Conservation (phyloP, 2,329 filamentous ascomycete species). For the Pochonia chlamydosporia region DNA sequence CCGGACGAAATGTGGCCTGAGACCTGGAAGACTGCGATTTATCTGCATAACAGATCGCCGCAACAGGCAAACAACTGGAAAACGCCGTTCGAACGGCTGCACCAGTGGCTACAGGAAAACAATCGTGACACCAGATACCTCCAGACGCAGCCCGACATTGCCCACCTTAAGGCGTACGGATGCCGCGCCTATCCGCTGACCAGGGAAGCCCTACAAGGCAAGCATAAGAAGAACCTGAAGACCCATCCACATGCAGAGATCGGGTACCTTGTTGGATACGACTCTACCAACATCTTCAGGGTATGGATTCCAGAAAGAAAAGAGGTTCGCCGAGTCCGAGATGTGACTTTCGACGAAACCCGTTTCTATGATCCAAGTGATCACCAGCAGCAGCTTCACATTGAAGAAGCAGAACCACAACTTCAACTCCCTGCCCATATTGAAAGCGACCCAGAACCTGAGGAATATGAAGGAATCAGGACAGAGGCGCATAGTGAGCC, state of each 20-base stretch:
- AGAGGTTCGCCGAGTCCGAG: slow-evolving; percentile 2
- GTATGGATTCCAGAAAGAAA: not conserved
- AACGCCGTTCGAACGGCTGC: slow-evolving; percentile 1
- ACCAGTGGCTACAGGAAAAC: slow-evolving; percentile 4
- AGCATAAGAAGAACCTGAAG: slow-evolving; percentile 2
- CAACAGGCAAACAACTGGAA: slow-evolving; percentile 3
- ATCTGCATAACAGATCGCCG: slow-evolving; percentile 8
- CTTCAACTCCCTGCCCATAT: slow-evolving; percentile 2
- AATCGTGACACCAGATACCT: not conserved
- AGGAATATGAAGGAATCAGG: too few relatives aligned
- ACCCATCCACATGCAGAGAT: slow-evolving; percentile 1
- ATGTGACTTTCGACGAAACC: slow-evolving; percentile 7
- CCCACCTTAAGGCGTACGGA: slow-evolving; percentile 3
- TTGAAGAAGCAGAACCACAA: not conserved
- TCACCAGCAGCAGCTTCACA: not conserved
- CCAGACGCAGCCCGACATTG: not conserved
- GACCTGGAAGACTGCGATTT: not conserved
- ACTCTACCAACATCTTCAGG: slow-evolving; percentile 8
- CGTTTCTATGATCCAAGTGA: slow-evolving; percentile 4
- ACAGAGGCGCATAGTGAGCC: too few relatives aligned
- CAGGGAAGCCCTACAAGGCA: slow-evolving; percentile 1
- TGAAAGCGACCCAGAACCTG: not conserved
- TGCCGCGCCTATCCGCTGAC: slow-evolving; percentile 6
- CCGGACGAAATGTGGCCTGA: not conserved
- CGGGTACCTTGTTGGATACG: slow-evolving; percentile 6